Base-by-base conservation (phyloP, 768 basidiomycete genomes). In the Chalciporus sphaerocephalus region DNA sequence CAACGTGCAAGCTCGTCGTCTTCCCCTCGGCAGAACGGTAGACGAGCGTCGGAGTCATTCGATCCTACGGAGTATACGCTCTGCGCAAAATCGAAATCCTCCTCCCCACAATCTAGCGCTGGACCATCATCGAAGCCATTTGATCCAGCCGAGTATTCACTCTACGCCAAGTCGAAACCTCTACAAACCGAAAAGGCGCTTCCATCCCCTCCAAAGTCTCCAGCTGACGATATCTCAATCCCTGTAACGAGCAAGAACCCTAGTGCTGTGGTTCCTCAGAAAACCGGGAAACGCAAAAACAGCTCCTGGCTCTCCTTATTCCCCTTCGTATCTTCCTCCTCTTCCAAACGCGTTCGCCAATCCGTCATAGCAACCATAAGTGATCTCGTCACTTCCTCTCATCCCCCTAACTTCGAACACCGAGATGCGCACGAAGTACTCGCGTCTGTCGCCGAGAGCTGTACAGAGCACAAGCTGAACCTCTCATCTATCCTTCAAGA, bases 361-460 rank as follows among this genome's bases (percentile, higher is more conserved):
- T 82, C 82, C 0, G 69, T 83, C 7, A 61, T 76, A 2, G 69
- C 70, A 2, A 69, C 79, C 16, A 53, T 85, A 11, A 72, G 73
- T 11, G 81, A 83, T 55, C 69, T 81, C 22, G 74, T 80, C 9
- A 17, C 44, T 12, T 44, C 50, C 1, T 47, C 50, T 12, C 49
- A 36, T 12, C 15, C 17, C 20, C 18, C 18, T 23, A 24, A 18
- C n/a, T 17, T 11, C 2, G 44, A 46, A 12, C 47, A 34, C 20
- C 43, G 27, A 13, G 42, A 46, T 8, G 67, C 69, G 0, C 50
- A 65, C 3, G 59, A 54, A 20, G 74, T 86, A 16, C 73, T 88
- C 8, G 71, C 74, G 24, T 80, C 78, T 56, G 82, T 83, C 51
- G 72, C 74, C 0, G 78, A 81, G 18, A 80, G 77, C 0, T 88